A percentile compares a stretch with the other conserved stretches of the same genome.
phyloP scores from a whole-genome alignment of 2,329 filamentous ascomycete genomes.

The Clonostachys rhizophaga region DNA sequence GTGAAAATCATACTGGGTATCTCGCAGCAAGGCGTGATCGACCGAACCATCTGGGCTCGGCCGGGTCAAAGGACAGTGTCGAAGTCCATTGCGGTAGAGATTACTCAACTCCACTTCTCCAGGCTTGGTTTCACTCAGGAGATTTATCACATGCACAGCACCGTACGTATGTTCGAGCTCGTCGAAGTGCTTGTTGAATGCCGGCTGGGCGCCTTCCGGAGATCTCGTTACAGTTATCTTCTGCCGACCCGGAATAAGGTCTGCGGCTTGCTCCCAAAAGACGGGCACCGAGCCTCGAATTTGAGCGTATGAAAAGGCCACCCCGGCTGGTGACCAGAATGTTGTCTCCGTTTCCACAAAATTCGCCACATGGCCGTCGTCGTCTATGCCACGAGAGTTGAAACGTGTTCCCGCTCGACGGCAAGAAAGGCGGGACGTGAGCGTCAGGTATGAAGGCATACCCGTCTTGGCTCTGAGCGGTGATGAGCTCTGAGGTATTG shows the following conservation, averaged over 20 bases:
- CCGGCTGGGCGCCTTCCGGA: slow-evolving; percentile 83
- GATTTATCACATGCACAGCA: slow-evolving; percentile 85
- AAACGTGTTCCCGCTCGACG: slow-evolving; percentile 89
- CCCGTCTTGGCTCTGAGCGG: slow-evolving; percentile 66
- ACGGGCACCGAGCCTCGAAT: slow-evolving; percentile 89
- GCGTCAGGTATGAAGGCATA: slow-evolving; percentile 76
- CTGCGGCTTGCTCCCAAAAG: slow-evolving; percentile 94
- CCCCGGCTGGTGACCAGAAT: slow-evolving; percentile 74
- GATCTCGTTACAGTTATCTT: slow-evolving; percentile 91
- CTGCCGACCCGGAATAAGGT: slow-evolving; percentile 85
- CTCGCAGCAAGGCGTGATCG: slow-evolving; percentile 71
- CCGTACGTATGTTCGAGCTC: slow-evolving; percentile 84
- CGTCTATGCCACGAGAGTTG: slow-evolving; percentile 95
- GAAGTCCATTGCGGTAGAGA: slow-evolving; percentile 74
- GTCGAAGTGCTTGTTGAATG: slow-evolving; percentile 93
- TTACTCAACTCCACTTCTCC: slow-evolving; percentile 81
- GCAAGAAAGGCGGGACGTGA: slow-evolving; percentile 90
- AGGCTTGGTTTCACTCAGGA: slow-evolving; percentile 85
- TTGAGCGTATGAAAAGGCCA: slow-evolving; percentile 91
- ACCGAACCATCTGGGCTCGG: slow-evolving; percentile 45
- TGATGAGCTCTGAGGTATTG: slow-evolving; percentile 71
- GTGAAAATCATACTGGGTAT: slow-evolving; percentile 94
- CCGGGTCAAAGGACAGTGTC: slow-evolving; percentile 66
- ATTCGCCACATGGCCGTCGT: slow-evolving; percentile 95
- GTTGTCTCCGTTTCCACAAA: slow-evolving; percentile 98